Evolutionary conservation across 768 basidiomycete genomes (phyloP).

Genomic region (Boletellus sp.): DNA sequence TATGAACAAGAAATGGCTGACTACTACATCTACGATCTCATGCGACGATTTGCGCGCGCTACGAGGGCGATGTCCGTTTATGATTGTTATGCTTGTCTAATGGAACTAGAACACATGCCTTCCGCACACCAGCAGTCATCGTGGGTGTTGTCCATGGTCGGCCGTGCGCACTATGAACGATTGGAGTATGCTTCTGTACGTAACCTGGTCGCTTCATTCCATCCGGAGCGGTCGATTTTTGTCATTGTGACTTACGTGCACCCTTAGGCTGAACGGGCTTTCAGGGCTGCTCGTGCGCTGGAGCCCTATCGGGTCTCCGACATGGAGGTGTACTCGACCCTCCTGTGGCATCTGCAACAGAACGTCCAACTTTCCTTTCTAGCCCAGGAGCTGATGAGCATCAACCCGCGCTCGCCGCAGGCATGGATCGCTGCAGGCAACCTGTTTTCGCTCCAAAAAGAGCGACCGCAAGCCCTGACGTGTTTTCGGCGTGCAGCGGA

Average conservation of each 20-base stretch:
- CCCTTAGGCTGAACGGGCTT: conserved; percentile 83
- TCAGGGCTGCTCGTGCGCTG: conserved; percentile 71
- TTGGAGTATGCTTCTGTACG: conserved; percentile 86
- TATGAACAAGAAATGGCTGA: conserved; percentile 76
- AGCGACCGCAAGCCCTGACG: conserved; percentile 87
- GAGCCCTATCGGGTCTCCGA: conserved; percentile 90
- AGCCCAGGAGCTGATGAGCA: conserved; percentile 86
- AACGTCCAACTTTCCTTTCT: conserved; percentile 85
- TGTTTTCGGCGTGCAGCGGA: conserved; percentile 92
- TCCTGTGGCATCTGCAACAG: conserved; percentile 90
- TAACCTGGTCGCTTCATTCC: conserved; percentile 16
- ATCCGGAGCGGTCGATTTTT: conserved; percentile 2
- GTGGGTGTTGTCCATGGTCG: conserved; percentile 79
- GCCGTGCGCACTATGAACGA: conserved; percentile 85
- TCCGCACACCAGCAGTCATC: conserved; percentile 67
- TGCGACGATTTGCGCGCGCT: conserved; percentile 79
- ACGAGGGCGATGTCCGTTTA: conserved; percentile 71
- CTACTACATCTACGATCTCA: conserved; percentile 75
- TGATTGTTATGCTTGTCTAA: conserved; percentile 70
- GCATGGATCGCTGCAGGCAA: conserved; percentile 98
- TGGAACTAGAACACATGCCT: conserved; percentile 75
- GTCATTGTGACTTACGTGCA: conserved; percentile 13
- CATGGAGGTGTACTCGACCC: conserved; percentile 95
- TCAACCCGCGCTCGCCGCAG: conserved; percentile 77
- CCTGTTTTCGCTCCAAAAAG: conserved; percentile 91